Percentiles rank a stretch among this genome's conserved stretches.
Conservation (phyloP, 2,329 filamentous ascomycete genomes). For the Ascochyta pisi region DNA sequence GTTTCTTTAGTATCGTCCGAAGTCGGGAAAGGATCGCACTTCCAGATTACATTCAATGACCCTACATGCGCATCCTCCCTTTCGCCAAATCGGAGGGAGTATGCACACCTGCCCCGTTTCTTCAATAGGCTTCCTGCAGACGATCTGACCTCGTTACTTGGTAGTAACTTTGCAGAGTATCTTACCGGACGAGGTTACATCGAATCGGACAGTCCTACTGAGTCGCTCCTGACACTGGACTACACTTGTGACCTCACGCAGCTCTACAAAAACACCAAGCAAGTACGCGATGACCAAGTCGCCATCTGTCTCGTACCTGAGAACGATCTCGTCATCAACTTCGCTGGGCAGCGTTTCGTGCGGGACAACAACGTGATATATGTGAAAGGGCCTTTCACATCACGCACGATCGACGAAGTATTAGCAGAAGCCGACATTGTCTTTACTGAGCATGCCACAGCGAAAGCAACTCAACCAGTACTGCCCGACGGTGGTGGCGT, state of each 20-base stretch:
- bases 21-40: constrained; percentile 50
- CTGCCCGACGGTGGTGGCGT: background rate
- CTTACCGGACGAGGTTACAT: constrained; percentile 22
- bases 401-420: constrained; percentile 24
- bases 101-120: constrained; percentile 10
- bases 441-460: constrained; percentile 13
- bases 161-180: constrained; percentile 24
- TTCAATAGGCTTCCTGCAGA: constrained; percentile 23
- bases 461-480: background rate
- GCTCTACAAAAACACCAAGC: constrained; percentile 23
- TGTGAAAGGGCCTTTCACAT: constrained; percentile 36
- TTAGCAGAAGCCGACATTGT: constrained; percentile 23
- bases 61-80: constrained; percentile 35
- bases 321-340: constrained; percentile 24
- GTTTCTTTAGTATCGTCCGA: constrained; percentile 50
- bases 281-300: constrained; percentile 24
- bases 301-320: constrained; percentile 42
- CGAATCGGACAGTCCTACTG: constrained; percentile 15
- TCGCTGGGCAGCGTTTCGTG: constrained; percentile 19
- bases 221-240: constrained; percentile 34
- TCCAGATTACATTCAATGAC: constrained; percentile 43
- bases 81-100: background rate
- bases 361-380: constrained; percentile 33
- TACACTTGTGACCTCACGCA: constrained; percentile 28
- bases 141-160: constrained; percentile 17